These are phyloP conservation scores for Terana coerulea DNA, from an alignment of 768 basidiomycete genomes.

Conservation along the genomic window DNA sequence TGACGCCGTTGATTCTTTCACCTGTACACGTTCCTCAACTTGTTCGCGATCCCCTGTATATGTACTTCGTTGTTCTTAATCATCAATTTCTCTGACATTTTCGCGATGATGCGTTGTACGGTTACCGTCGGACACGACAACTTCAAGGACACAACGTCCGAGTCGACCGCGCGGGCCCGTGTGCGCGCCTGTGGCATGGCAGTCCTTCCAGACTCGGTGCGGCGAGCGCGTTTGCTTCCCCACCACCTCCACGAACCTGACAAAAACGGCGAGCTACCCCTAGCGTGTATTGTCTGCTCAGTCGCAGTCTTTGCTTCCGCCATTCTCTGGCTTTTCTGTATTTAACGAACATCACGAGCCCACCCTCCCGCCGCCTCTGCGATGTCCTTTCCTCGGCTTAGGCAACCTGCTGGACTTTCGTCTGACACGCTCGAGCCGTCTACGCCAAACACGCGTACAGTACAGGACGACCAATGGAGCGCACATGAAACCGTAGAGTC, in stretches of 20 bases:
- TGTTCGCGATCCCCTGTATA: no score
- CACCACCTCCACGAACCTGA: conserved; percentile 1
- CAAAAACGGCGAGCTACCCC: conserved; percentile 12
- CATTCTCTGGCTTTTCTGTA: conserved; percentile 5
- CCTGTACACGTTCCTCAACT: no score
- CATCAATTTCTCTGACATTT: no score
- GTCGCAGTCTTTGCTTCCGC: background rate
- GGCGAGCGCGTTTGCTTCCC: conserved; percentile 6
- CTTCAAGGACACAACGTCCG: no score
- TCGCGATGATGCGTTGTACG: no score
- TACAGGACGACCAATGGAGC: conserved; percentile 35
- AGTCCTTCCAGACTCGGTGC: background rate
- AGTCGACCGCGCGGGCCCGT: background rate
- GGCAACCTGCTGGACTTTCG: conserved; percentile 23
- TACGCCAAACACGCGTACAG: conserved; percentile 15
- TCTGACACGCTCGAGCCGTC: conserved; percentile 23
- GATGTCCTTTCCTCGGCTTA: conserved; percentile 18
- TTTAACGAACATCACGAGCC: conserved; percentile 15
- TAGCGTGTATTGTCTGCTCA: conserved; percentile 2
- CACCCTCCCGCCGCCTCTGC: background rate
- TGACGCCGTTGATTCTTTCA: no score
- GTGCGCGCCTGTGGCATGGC: conserved; percentile 1
- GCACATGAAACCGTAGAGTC: conserved; percentile 33
- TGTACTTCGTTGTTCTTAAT: no score
- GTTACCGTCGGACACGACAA: no score